Evolutionary conservation across 768 basidiomycete genomes (phyloP), one percentile per base, ranked within the genome.

Genomic region (Xanthoconium stramineum): DNA sequence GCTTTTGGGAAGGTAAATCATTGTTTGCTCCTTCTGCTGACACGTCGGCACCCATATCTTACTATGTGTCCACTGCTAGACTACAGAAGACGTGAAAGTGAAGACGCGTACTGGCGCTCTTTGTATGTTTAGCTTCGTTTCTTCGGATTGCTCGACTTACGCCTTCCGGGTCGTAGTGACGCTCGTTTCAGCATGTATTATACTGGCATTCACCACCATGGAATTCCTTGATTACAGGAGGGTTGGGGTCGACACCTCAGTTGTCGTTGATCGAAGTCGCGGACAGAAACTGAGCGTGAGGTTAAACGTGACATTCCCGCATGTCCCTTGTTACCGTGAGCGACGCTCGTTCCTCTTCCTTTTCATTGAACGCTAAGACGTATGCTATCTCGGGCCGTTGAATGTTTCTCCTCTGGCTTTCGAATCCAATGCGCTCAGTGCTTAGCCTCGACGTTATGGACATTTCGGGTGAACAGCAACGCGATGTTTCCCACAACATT

Each of bases 71-170:
- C 36, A 5, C 47, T 42, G 2, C 46, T 65, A 99, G 96, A 99
- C 97, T 37, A 92, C 92, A 72, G 97, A 98, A 69, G 97, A 99
- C 79, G 97, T 99, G 60, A 98, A 98, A 77, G 92, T 99, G 75
- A 94, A 94, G 81, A 98, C 97, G 35, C 85, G 94, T 55, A 93
- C 91, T 45, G 95, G 91, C 63, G 96, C 91, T 62, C 78, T 94
- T 64, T 78, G 94, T 96, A 64, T 72, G 91, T 77, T 28, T 15
- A 19, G n/a, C 24, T 14, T 19, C 7, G 2, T 53, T 45, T 51
- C 33, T 8, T n/a, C 36, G 12, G 33, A 37, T 43, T 42, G 47
- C 44, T 52, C 29, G 14, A 52, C 57, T 57, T 61, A 62, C 35
- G 33, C 48, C 12, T 52, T 55, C 39, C 47, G 24, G 6, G 30